Percentiles rank a stretch among this genome's conserved stretches.
phyloP scores from a whole-genome alignment of 164 flowering plant species.

The Piper betle region DNA sequence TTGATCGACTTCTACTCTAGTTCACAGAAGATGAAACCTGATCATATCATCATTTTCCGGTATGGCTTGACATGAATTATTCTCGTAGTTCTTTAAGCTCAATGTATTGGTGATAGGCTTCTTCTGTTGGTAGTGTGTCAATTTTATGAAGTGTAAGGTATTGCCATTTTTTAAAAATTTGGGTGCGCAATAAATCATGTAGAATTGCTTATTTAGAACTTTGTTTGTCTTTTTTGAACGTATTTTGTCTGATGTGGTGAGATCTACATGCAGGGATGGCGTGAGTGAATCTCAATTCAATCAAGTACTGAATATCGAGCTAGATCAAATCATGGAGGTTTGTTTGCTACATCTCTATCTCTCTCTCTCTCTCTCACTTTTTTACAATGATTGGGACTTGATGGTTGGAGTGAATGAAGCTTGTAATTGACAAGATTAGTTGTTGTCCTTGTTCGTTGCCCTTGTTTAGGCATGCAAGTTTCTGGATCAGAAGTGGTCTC shows the following conservation, averaged over 20 bases:
- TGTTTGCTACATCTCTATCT: too few relatives aligned
- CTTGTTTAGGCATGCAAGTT: slow-evolving; percentile 64
- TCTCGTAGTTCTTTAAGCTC: too few relatives aligned
- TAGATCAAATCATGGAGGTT: slow-evolving; percentile 79
- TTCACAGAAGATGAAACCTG: slow-evolving; percentile 68
- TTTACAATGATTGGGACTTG: too few relatives aligned
- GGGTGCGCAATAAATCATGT: too few relatives aligned
- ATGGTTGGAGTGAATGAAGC: not conserved
- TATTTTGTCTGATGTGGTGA: not conserved
- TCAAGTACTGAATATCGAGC: slow-evolving; percentile 71
- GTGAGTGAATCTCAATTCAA: slow-evolving; percentile 92
- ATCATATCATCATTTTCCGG: slow-evolving; percentile 88
- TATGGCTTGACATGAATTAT: slow-evolving; percentile 5
- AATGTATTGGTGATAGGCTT: too few relatives aligned
- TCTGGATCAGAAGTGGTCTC: slow-evolving; percentile 57
- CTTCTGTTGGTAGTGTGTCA: too few relatives aligned
- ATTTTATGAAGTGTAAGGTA: too few relatives aligned
- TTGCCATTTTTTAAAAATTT: too few relatives aligned
- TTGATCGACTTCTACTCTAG: slow-evolving; percentile 63
- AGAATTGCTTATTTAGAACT: not conserved
- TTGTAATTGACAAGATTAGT: not conserved
- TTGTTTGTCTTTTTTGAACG: not conserved
- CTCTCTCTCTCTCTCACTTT: too few relatives aligned
- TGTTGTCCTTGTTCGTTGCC: not conserved
- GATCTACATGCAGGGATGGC: slow-evolving; percentile 52